These are phyloP conservation scores for Flaveria brownii DNA, from an alignment of 129 eudicot genomes.

Conservation along the genomic window DNA sequence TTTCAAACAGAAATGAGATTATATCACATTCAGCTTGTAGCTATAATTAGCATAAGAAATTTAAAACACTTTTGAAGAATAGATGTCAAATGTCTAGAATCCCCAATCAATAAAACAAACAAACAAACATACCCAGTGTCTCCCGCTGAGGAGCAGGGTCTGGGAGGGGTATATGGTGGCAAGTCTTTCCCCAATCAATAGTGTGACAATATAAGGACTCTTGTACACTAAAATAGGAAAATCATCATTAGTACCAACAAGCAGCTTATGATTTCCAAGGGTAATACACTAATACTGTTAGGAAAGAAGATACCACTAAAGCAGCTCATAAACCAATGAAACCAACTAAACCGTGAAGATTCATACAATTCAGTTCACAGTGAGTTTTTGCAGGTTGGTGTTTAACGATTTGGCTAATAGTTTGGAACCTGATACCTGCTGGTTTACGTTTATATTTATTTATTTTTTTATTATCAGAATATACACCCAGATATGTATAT, in stretches of 20 bases:
- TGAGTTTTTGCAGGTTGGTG: too few species aligned
- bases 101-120: not conserved
- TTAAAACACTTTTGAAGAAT: not conserved
- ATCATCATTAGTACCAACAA: not conserved
- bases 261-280: not conserved
- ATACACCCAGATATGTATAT: not conserved
- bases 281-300: not conserved
- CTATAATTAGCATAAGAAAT: too few species aligned
- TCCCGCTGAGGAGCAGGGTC: too few species aligned
- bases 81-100: not conserved
- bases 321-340: not conserved
- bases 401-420: not conserved
- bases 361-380: not conserved
- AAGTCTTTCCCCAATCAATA: not conserved
- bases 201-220: not conserved
- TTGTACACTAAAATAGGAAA: not conserved
- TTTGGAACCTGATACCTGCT: not conserved
- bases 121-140: too few species aligned
- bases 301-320: not conserved
- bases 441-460: not conserved
- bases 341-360: not conserved
- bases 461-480: not conserved
- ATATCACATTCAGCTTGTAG: too few species aligned
- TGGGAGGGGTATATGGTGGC: too few species aligned
- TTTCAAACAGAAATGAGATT: constrained; percentile 27